A percentile compares a stretch with the other conserved stretches of the same genome.
Evolutionary conservation across 345 rosid genomes (phyloP).

Genomic region (Arabis hirsuta): DNA sequence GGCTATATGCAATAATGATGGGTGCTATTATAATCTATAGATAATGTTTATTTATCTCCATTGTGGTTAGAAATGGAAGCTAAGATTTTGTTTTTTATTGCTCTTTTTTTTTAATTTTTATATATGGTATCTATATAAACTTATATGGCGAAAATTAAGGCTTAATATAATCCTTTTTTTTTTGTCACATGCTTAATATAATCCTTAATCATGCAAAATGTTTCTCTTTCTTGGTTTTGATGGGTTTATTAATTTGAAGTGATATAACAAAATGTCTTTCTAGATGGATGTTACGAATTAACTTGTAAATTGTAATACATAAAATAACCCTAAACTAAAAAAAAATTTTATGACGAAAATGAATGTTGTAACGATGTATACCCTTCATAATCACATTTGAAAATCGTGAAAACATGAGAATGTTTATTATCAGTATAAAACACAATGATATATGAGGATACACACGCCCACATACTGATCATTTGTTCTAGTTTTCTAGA

Average conservation of each 20-base stretch:
- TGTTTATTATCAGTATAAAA: background rate
- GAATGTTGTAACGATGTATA: background rate
- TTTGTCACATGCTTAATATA: constrained; percentile 13
- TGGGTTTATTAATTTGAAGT: constrained; percentile 4
- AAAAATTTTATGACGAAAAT: background rate
- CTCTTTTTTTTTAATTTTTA: constrained; percentile 1
- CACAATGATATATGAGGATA: background rate
- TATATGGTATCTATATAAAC: background rate
- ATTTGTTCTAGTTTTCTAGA: constrained; percentile 25
- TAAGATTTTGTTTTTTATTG: constrained; percentile 12
- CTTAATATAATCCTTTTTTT: constrained; percentile 26
- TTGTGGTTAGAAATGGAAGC: constrained; percentile 21
- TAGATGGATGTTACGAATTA: background rate
- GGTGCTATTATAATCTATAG: constrained; percentile 15
- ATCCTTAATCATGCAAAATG: constrained; percentile 21
- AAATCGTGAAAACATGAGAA: background rate
- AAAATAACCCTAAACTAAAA: background rate
- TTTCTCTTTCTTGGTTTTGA: background rate
- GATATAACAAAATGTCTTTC: background rate
- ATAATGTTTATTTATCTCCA: constrained; percentile 18
- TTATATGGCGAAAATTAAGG: constrained; percentile 27
- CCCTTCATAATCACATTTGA: background rate
- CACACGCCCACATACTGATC: constrained; percentile 29
- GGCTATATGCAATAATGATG: constrained; percentile 27
- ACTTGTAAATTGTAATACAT: background rate